A percentile compares a stretch with the other conserved stretches of the same genome.
phyloP scores from a whole-genome alignment of 495 filamentous ascomycete genomes.

The Xylaria telfairii region DNA sequence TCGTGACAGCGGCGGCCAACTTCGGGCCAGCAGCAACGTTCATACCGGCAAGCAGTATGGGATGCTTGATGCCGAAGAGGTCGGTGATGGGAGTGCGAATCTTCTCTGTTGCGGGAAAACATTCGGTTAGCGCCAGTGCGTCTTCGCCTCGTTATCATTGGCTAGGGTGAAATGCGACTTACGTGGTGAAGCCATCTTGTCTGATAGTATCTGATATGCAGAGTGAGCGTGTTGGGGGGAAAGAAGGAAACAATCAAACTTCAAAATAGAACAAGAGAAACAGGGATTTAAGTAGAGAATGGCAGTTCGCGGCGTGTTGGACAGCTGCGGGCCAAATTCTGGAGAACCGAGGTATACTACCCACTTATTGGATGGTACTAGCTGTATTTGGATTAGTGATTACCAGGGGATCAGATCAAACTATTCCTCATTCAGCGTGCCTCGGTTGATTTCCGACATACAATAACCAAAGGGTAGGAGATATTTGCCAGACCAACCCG shows the following conservation, averaged over 20 bases:
- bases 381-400: background rate
- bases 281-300: conserved; percentile 12
- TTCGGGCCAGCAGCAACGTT: conserved; percentile 98
- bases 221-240: background rate
- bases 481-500: background rate
- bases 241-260: background rate
- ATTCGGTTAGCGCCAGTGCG: conserved; percentile 31
- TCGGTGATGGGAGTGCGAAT: conserved; percentile 90
- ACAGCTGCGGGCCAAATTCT: conserved; percentile 5
- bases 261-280: conserved; percentile 9
- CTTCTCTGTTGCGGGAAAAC: conserved; percentile 64
- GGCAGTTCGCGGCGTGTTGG: conserved; percentile 20
- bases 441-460: too few species aligned
- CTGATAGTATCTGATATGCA: background rate
- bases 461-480: too few species aligned
- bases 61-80: conserved; percentile 97
- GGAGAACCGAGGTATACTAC: conserved; percentile 23
- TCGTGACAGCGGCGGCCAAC: conserved; percentile 95
- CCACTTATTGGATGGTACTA: background rate
- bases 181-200: conserved; percentile 83
- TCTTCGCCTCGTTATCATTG: background rate
- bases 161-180: conserved; percentile 43
- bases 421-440: conserved; percentile 11
- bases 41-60: conserved; percentile 95
- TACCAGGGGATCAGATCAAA: background rate